Evolutionary conservation across 2,329 filamentous ascomycete genomes (phyloP).

Genomic region (Fusarium multiceps): DNA sequence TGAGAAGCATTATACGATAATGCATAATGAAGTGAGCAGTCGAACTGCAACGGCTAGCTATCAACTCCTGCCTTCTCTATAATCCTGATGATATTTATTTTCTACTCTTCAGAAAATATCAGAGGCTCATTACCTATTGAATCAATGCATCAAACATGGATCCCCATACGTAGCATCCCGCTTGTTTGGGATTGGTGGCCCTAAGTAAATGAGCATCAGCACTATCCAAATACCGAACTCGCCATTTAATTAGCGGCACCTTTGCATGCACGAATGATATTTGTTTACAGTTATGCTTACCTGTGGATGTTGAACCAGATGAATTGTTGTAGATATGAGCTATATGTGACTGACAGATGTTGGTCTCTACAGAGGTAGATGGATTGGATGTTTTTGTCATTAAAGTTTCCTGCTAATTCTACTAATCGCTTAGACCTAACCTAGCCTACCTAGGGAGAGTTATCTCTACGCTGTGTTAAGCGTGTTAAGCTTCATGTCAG

Average conservation of each 20-base stretch:
- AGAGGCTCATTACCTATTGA: neutral
- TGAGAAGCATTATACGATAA: neutral
- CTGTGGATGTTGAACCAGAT: neutral
- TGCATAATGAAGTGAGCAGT: neutral
- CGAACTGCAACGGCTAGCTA: neutral
- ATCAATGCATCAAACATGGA: constrained; percentile 2
- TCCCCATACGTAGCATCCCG: neutral
- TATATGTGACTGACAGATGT: neutral
- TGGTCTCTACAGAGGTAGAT: neutral
- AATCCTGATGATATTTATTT: neutral
- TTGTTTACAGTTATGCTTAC: neutral
- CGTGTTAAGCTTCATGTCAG: neutral
- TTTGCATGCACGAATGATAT: constrained; percentile 12
- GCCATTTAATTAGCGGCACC: constrained; percentile 19
- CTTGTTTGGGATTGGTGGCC: constrained; percentile 30
- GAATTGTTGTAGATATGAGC: too few species aligned
- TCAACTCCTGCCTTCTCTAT: neutral
- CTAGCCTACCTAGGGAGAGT: neutral
- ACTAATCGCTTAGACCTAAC: neutral
- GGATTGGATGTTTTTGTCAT: neutral
- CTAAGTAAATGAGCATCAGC: constrained; percentile 33
- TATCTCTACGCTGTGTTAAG: neutral
- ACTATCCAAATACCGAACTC: constrained; percentile 15
- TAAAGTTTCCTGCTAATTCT: neutral
- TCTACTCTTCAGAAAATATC: neutral